Conservation (phyloP, 352 stramenopile species). For the Globisporangium solare region DNA sequence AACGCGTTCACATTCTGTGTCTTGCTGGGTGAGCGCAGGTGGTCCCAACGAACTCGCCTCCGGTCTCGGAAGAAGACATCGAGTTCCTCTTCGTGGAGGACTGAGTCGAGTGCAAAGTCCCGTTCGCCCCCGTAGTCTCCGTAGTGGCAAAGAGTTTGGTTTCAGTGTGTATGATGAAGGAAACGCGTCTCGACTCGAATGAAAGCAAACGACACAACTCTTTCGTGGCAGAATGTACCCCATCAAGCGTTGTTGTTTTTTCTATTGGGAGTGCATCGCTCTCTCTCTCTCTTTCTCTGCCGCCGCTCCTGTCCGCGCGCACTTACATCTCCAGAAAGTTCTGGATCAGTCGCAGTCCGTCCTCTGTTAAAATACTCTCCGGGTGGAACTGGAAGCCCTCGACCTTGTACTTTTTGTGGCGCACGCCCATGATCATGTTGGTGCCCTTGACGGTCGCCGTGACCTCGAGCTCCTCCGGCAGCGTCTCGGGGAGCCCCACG, state of each 20-base stretch:
- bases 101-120: slow-evolving; percentile 13
- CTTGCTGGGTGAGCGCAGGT: slow-evolving; percentile 23
- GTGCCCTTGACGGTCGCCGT: slow-evolving; percentile 78
- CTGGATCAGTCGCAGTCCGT: slow-evolving; percentile 79
- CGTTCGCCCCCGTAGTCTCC: too few relatives aligned
- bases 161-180: not conserved
- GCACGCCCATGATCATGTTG: slow-evolving; percentile 88
- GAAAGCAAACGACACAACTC: too few relatives aligned
- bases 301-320: slow-evolving; percentile 10
- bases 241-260: too few relatives aligned
- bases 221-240: too few relatives aligned
- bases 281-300: too few relatives aligned
- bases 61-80: slow-evolving; percentile 43
- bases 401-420: slow-evolving; percentile 83
- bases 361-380: slow-evolving; percentile 83
- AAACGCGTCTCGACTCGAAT: not conserved
- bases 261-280: too few relatives aligned
- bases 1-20: not conserved
- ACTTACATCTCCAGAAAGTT: slow-evolving; percentile 84
- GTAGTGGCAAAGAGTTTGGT: not conserved
- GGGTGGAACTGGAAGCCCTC: slow-evolving; percentile 89
- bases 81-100: slow-evolving; percentile 81
- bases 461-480: slow-evolving; percentile 73
- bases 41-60: slow-evolving; percentile 25
- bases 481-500: slow-evolving; percentile 73